Percentiles rank a stretch among this genome's conserved stretches.
phyloP scores from a whole-genome alignment of 768 basidiomycete genomes.

The Lactarius hatsudake region DNA sequence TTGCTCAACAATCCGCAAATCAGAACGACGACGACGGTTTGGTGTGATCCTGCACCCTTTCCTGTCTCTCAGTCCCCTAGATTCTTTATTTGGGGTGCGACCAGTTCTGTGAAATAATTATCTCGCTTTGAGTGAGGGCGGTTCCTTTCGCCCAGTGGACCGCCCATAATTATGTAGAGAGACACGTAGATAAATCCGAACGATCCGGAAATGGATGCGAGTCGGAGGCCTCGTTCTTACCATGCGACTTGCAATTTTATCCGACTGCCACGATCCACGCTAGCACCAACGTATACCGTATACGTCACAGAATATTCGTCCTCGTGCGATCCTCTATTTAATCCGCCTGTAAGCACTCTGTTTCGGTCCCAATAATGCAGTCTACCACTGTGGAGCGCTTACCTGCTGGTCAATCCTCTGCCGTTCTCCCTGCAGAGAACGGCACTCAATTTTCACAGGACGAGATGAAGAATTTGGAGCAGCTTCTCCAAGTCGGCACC shows the following conservation, averaged over 20 bases:
- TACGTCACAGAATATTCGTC: background rate
- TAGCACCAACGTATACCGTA: background rate
- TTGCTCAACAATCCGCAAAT: constrained; percentile 24
- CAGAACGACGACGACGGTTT: constrained; percentile 85
- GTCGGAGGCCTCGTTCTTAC: constrained; percentile 5
- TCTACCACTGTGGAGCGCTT: background rate
- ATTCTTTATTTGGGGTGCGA: constrained; percentile 35
- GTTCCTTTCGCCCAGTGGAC: constrained; percentile 41
- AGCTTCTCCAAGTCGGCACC: constrained; percentile 64
- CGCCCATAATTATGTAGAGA: constrained; percentile 81
- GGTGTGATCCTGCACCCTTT: constrained; percentile 35
- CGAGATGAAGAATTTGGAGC: constrained; percentile 38
- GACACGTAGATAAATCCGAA: constrained; percentile 39
- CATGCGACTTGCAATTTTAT: constrained; percentile 13
- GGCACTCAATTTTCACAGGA: constrained; percentile 14
- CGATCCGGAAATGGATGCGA: background rate
- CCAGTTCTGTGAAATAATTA: constrained; percentile 61
- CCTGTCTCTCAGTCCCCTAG: constrained; percentile 73
- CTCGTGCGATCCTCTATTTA: background rate
- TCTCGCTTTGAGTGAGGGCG: constrained; percentile 31
- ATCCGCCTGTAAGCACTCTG: background rate
- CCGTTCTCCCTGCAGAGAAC: constrained; percentile 15
- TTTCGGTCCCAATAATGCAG: constrained; percentile 6
- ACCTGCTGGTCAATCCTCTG: background rate
- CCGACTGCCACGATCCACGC: background rate